A percentile compares a stretch with the other conserved stretches of the same genome.
Conservation (phyloP, 1,139 yeast genomes). For the Scheffersomyces insectosa region DNA sequence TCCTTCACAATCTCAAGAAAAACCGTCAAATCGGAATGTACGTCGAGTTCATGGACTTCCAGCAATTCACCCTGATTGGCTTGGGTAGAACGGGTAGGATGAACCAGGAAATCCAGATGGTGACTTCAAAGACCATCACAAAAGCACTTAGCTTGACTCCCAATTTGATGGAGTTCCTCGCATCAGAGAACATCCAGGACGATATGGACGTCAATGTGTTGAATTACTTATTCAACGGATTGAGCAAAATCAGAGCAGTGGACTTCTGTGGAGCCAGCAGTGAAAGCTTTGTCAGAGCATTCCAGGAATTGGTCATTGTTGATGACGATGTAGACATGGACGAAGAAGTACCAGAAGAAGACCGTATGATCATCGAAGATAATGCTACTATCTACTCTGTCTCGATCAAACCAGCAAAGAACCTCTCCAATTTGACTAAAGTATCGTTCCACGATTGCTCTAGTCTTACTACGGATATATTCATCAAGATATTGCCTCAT, state of each 20-base stretch:
- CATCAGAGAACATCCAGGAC: slow-evolving; percentile 82
- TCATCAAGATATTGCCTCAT: slow-evolving; percentile 57
- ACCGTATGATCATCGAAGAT: slow-evolving; percentile 3
- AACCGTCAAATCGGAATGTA: slow-evolving; percentile 58
- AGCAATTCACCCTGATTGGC: slow-evolving; percentile 87
- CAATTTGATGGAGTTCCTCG: slow-evolving; percentile 74
- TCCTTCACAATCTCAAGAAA: slow-evolving; percentile 56
- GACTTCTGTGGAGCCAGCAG: slow-evolving; percentile 92
- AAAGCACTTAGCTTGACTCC: slow-evolving; percentile 64
- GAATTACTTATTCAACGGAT: slow-evolving; percentile 57
- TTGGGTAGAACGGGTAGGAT: slow-evolving; percentile 85
- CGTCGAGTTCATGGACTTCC: slow-evolving; percentile 80
- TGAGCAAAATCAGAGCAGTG: slow-evolving; percentile 62
- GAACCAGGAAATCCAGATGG: slow-evolving; percentile 91
- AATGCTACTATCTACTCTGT: slow-evolving; percentile 2
- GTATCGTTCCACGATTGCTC: slow-evolving; percentile 89
- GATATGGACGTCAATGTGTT: slow-evolving; percentile 70
- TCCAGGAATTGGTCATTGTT: slow-evolving; percentile 38
- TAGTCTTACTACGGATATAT: slow-evolving; percentile 59
- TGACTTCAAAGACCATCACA: slow-evolving; percentile 70
- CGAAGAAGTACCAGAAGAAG: slow-evolving; percentile 9
- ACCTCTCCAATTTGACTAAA: slow-evolving; percentile 38
- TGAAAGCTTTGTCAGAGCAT: slow-evolving; percentile 61
- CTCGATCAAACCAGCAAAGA: not conserved
- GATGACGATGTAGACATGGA: slow-evolving; percentile 12